These are phyloP conservation scores for Candida ponderosae DNA, from an alignment of 805 yeast genomes.

Conservation along the genomic window DNA sequence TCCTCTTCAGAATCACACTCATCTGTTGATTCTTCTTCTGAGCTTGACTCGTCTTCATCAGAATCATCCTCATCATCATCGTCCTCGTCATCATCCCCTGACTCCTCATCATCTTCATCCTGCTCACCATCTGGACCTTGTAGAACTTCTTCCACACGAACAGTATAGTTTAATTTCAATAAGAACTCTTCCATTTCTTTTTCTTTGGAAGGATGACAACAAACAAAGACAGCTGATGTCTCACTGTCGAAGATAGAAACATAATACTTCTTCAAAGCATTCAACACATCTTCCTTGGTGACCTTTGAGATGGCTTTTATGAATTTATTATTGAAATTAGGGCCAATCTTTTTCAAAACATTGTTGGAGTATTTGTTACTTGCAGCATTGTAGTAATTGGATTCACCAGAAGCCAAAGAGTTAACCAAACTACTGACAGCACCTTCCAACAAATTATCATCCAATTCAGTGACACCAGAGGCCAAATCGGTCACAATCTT, in stretches of 20 bases:
- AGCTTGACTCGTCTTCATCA: conserved; percentile 3
- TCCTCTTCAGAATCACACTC: conserved; percentile 4
- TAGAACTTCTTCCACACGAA: conserved; percentile 46
- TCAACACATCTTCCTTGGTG: conserved; percentile 43
- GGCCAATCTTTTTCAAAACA: conserved; percentile 63
- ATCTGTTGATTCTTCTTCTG: conserved; percentile 7
- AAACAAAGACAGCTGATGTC: conserved; percentile 54
- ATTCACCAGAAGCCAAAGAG: conserved; percentile 57
- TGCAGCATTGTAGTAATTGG: conserved; percentile 62
- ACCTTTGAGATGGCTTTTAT: conserved; percentile 45
- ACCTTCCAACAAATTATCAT: conserved; percentile 54
- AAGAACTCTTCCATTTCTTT: conserved; percentile 41
- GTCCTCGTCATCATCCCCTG: conserved; percentile 14
- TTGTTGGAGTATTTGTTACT: conserved; percentile 57
- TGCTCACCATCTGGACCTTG: conserved; percentile 6
- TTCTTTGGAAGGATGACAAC: conserved; percentile 63
- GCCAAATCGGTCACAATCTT: conserved; percentile 56
- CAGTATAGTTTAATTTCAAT: conserved; percentile 47
- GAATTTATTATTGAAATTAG: conserved; percentile 47
- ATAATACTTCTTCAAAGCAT: conserved; percentile 50
- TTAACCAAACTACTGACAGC: conserved; percentile 73
- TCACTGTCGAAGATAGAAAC: conserved; percentile 53
- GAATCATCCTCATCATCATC: conserved; percentile 9
- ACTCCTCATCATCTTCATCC: conserved; percentile 11
- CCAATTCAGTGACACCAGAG: conserved; percentile 45